phyloP scores from a whole-genome alignment of 306 rosid species.

The Fagus sylvatica region DNA sequence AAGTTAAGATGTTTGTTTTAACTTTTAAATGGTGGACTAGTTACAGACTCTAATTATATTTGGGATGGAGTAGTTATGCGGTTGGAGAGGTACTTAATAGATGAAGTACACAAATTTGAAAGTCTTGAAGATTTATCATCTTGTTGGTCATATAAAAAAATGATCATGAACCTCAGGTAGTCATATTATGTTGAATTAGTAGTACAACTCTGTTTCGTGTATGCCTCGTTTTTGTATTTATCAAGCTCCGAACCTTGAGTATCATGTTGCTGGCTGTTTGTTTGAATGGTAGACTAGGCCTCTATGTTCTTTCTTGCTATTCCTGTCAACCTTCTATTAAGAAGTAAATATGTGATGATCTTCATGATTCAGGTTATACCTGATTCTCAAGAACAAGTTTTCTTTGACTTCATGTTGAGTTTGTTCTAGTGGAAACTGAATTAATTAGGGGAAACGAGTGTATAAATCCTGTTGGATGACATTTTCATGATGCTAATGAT shows the following conservation, averaged over 20 bases:
- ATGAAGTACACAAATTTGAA: background rate
- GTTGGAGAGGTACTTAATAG: background rate
- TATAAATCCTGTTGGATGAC: background rate
- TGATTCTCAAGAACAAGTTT: background rate
- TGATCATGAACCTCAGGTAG: background rate
- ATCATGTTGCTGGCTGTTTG: background rate
- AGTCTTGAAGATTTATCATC: background rate
- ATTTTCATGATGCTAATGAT: background rate
- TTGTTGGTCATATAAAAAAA: background rate
- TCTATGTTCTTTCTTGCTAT: background rate
- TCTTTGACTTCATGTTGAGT: background rate
- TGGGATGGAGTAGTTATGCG: background rate
- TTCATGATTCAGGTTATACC: background rate
- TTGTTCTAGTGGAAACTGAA: background rate
- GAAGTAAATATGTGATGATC: background rate
- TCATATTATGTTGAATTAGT: background rate
- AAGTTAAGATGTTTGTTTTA: background rate
- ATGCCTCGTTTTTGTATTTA: background rate
- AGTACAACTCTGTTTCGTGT: background rate
- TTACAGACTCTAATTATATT: background rate
- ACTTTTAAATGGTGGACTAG: background rate
- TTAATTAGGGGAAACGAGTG: background rate
- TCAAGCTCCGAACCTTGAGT: background rate
- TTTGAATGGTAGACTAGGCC: background rate
- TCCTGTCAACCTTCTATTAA: background rate